phyloP scores from a whole-genome alignment of 345 rosid genomes.

The Arabis alpina region DNA sequence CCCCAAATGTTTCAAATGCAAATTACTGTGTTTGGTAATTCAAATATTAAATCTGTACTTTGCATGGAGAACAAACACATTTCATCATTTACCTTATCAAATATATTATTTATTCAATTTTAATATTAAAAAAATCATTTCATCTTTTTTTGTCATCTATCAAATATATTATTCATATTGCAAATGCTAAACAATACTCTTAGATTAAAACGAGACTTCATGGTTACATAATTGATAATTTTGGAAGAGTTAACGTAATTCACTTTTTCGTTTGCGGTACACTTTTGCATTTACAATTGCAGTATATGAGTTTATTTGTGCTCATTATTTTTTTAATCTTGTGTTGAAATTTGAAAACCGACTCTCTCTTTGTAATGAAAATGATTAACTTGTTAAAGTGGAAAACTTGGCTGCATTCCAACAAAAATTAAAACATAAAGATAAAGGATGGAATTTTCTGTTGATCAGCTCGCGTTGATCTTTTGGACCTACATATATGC shows the following conservation, averaged over 20 bases:
- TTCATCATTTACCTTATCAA: not conserved
- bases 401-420: slow-evolving; percentile 8
- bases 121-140: too few species aligned
- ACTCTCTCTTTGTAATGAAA: slow-evolving; percentile 6
- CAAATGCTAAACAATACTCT: not conserved
- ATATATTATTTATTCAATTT: too few species aligned
- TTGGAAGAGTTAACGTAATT: too few species aligned
- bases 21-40: not conserved
- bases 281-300: not conserved
- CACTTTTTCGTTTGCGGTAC: too few species aligned
- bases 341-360: not conserved
- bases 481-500: slow-evolving; percentile 14
- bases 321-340: not conserved
- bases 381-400: slow-evolving; percentile 8
- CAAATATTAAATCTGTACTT: not conserved
- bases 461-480: slow-evolving; percentile 1
- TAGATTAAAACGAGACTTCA: too few species aligned
- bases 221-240: too few species aligned
- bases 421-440: not conserved
- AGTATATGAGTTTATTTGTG: not conserved
- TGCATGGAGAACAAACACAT: not conserved
- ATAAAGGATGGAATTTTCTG: not conserved
- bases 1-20: not conserved
- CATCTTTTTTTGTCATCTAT: not conserved
- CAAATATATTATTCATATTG: not conserved